Evolutionary conservation across 345 rosid species (phyloP).

Genomic region (Firmiana major): DNA sequence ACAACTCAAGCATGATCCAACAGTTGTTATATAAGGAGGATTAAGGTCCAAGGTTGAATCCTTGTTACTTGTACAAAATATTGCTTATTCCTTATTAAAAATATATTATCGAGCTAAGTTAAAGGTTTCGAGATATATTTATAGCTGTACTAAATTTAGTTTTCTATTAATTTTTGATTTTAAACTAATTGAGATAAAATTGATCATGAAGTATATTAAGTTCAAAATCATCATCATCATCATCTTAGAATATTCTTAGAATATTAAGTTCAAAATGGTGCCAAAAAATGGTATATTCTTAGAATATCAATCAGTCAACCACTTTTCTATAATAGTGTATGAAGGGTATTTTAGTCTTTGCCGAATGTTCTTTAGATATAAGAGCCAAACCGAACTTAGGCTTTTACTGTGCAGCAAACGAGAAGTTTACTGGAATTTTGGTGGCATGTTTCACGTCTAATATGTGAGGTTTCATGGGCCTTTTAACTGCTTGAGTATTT

Average conservation of each 20-base stretch:
- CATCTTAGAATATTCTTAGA: too few species aligned
- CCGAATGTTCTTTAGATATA: neutral
- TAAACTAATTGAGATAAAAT: neutral
- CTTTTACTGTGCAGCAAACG: neutral
- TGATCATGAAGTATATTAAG: neutral
- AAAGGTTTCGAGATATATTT: neutral
- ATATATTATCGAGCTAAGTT: neutral
- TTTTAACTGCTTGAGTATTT: too few species aligned
- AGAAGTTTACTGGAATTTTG: neutral
- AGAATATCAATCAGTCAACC: neutral
- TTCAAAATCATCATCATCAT: too few species aligned
- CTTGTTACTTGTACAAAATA: neutral
- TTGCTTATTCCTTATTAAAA: neutral
- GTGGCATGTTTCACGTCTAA: too few species aligned
- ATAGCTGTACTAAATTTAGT: neutral
- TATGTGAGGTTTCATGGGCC: too few species aligned
- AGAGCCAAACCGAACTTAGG: neutral
- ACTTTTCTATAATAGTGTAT: neutral
- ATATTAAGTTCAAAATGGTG: neutral
- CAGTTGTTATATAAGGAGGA: neutral
- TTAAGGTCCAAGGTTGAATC: neutral
- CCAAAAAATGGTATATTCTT: neutral
- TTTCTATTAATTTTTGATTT: neutral
- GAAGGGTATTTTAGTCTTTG: neutral
- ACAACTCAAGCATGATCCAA: neutral